Percentiles rank a stretch among this genome's conserved stretches.
Conservation (phyloP, 352 stramenopile species). For the Pythium insidiosum region DNA sequence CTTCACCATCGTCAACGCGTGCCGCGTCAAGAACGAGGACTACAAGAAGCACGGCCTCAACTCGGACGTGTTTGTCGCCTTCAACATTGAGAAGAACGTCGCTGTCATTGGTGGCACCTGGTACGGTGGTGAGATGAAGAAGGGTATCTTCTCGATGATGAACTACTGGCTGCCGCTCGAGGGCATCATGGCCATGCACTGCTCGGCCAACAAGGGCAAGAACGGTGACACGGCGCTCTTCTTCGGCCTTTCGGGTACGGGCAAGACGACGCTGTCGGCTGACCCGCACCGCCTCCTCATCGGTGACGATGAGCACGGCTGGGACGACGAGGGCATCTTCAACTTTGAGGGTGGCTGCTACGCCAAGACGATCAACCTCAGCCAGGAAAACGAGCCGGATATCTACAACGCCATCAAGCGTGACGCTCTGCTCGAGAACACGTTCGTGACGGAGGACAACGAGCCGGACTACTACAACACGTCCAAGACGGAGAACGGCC, state of each 20-base stretch:
- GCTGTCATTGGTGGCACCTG: constrained; percentile 56
- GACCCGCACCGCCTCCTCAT: constrained; percentile 89
- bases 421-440: constrained; percentile 47
- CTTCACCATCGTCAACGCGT: constrained; percentile 65
- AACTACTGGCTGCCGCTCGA: constrained; percentile 56
- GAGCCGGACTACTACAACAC: constrained; percentile 50
- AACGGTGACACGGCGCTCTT: constrained; percentile 42
- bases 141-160: constrained; percentile 69
- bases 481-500: constrained; percentile 46
- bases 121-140: constrained; percentile 68
- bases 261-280: constrained; percentile 85
- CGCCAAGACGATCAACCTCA: constrained; percentile 95
- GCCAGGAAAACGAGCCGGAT: constrained; percentile 90
- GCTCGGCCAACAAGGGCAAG: constrained; percentile 47
- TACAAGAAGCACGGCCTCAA: constrained; percentile 41
- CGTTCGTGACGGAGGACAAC: constrained; percentile 31
- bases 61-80: constrained; percentile 56
- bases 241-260: constrained; percentile 79
- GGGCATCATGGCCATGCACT: constrained; percentile 56
- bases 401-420: constrained; percentile 80
- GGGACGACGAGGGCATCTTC: constrained; percentile 86
- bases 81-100: constrained; percentile 60
- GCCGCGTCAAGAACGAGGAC: constrained; percentile 47
- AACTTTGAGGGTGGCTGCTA: constrained; percentile 98
- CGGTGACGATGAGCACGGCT: constrained; percentile 86